phyloP scores from a whole-genome alignment of 768 basidiomycete species.

The Lentinula detonsa region DNA sequence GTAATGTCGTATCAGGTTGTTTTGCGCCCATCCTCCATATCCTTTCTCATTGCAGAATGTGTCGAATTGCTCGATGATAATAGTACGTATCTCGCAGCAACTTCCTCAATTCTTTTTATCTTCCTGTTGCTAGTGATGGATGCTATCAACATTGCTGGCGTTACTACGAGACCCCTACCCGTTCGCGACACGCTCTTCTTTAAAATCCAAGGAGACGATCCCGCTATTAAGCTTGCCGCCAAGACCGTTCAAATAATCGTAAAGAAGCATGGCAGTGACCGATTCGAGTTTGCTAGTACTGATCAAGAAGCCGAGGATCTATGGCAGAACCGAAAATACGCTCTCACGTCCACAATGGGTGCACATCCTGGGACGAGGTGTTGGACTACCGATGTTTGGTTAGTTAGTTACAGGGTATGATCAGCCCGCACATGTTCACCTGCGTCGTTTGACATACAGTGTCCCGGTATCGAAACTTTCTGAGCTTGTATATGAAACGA shows the following conservation, averaged over 20 bases:
- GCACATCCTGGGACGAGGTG: conserved; percentile 55
- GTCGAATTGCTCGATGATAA: conserved; percentile 81
- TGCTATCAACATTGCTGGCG: conserved; percentile 65
- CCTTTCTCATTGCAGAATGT: conserved; percentile 49
- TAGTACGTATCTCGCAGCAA: conserved; percentile 28
- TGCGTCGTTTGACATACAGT: conserved; percentile 21
- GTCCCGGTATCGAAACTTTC: conserved; percentile 69
- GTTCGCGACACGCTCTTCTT: conserved; percentile 82
- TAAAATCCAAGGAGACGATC: conserved; percentile 78
- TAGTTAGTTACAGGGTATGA: conserved; percentile 13
- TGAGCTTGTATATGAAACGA: conserved; percentile 69
- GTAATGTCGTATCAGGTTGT: conserved; percentile 16
- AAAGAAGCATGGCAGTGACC: conserved; percentile 57
- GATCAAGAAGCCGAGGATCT: conserved; percentile 71
- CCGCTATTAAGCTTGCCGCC: conserved; percentile 52
- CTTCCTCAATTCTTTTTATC: background rate
- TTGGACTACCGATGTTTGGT: conserved; percentile 94
- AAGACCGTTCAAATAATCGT: conserved; percentile 55
- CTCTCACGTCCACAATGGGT: conserved; percentile 52
- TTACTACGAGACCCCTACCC: conserved; percentile 56
- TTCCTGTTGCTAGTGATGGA: conserved; percentile 53
- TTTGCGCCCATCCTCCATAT: background rate
- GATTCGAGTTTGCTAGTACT: conserved; percentile 68
- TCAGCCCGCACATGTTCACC: background rate
- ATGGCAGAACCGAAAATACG: conserved; percentile 86